Evolutionary conservation across 352 stramenopile genomes (phyloP), one percentile per base, ranked within the genome.

Genomic region (Pythium sp.): DNA sequence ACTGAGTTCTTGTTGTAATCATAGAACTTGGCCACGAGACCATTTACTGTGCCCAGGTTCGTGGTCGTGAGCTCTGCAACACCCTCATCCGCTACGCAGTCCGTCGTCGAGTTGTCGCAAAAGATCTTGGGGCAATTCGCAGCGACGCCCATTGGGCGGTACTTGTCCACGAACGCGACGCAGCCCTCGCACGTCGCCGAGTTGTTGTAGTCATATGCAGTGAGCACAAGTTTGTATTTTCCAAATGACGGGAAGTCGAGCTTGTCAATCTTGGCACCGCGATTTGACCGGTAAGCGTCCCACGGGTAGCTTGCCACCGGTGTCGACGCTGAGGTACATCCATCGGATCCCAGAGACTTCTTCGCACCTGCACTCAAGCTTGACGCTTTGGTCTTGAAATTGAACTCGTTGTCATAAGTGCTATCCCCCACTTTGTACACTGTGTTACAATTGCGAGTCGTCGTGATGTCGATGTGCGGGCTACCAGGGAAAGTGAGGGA

Each of bases 111-210:
- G 22, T 43, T 49, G 47, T 89, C 82, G 51, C 73, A 86, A 59
- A 87, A 86, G 11, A 58, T 73, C 11, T 53, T 59, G 0, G 81
- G 81, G 22, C 83, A 91, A 20, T 28, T 28, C 0, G 75, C 80
- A 3, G 60, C 11, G 11, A 41, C 2, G 43, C 62, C 61, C 30
- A 60, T 65, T 0, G 83, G 83, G 30, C 81, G 81, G 64, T 78
- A 78, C 1, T 80, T 67, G 60, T 92, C 83, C 2, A 87, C 70
- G 26, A 92, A 77, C 0, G 77, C 70, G 5, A 92, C 57, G 47
- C 83, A 92, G 1, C 80, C 83, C 1, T 65, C 41, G 58, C 81
- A 92, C 38, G 66, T 72, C 0, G 81, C 71, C 2, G 70, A 64
- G 0, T 57, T 68, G 24, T 72, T 79, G 65, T 87, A 89, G 64